Conservation (phyloP, 768 basidiomycete species). For the Pleurotus sapidus region DNA sequence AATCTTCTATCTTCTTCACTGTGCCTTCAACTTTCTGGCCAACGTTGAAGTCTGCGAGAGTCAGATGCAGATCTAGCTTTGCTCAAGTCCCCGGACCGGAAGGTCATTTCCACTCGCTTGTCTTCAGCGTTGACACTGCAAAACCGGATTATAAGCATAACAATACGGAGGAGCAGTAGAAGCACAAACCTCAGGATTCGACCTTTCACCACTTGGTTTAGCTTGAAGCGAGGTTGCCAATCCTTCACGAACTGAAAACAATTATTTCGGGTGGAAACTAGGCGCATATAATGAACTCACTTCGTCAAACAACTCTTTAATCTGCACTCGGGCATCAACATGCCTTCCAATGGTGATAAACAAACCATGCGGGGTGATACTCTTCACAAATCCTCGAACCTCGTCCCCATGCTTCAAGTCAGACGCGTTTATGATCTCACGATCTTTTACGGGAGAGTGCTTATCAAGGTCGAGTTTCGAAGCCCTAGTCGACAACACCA, state of each 20-base stretch:
- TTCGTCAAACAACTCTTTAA: conserved; percentile 90
- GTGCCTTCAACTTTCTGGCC: conserved; percentile 81
- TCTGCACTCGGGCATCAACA: conserved; percentile 91
- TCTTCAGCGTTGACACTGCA: conserved; percentile 64
- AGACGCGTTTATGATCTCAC: conserved; percentile 57
- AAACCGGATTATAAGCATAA: neutral
- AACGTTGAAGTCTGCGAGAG: conserved; percentile 57
- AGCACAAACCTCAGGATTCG: conserved; percentile 69
- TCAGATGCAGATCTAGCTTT: conserved; percentile 34
- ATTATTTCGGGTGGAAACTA: neutral
- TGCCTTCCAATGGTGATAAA: conserved; percentile 83
- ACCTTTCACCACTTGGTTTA: conserved; percentile 85
- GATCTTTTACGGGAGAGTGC: conserved; percentile 52
- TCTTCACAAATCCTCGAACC: conserved; percentile 90
- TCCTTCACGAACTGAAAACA: conserved; percentile 83
- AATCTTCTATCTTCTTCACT: conserved; percentile 81
- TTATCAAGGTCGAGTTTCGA: conserved; percentile 65
- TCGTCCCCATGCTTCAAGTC: conserved; percentile 70
- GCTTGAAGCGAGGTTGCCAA: conserved; percentile 81
- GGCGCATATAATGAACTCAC: conserved; percentile 30
- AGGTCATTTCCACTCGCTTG: conserved; percentile 88
- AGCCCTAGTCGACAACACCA: conserved; percentile 78
- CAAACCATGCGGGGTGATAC: conserved; percentile 79
- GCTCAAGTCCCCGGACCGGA: conserved; percentile 64
- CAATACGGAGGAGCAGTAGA: neutral